Base-by-base conservation (phyloP, 2,329 filamentous ascomycete genomes). In the Calonectria hongkongensis region DNA sequence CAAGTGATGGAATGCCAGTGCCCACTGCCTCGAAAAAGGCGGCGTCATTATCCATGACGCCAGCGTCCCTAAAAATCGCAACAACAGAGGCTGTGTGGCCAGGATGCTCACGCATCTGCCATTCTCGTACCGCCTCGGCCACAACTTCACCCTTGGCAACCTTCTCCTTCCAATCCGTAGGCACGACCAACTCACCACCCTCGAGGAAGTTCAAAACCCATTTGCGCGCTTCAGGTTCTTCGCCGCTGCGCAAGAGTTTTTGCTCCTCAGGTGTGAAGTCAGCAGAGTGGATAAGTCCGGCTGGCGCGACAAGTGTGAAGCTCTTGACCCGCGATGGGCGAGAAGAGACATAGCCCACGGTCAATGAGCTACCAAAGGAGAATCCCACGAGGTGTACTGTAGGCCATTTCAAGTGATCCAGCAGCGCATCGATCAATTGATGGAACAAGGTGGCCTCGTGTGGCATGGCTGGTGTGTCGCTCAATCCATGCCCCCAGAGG, bases 401-500 rank as follows among this genome's bases (percentile, higher is more conserved):
- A 0, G 76, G 13, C 89, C 88, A 90, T 0, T 66, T 15, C 0
- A 90, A 72, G 3, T 82, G 76, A 1, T 77, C 79, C 4, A 90
- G 74, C 0, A 90, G 33, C 0, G 71, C 71, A 6, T 86, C 82
- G 0, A 90, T 67, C 3, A 87, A 76, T 0, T 18, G 18, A 56
- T 88, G 85, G 69, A 90, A 90, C 0, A 89, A 72, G 0, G 67
- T 47, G 0, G 85, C 74, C 0, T 81, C 81, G 66, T 90, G 87
- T 0, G 88, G 76, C 0, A 77, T 36, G 1, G 87, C 3, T 0
- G 88, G 88, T 0, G 88, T 89, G 7, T 87, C 85, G 33, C 82
- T 86, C n/a, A 90, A 79, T 0, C 88, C 88, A 64, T 90, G 89
- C 36, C 89, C 89, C 87, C 87, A 90, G 13, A 87, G 84, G 68